phyloP scores from a whole-genome alignment of 169 alveolate genomes.

The Plasmodium ovale region DNA sequence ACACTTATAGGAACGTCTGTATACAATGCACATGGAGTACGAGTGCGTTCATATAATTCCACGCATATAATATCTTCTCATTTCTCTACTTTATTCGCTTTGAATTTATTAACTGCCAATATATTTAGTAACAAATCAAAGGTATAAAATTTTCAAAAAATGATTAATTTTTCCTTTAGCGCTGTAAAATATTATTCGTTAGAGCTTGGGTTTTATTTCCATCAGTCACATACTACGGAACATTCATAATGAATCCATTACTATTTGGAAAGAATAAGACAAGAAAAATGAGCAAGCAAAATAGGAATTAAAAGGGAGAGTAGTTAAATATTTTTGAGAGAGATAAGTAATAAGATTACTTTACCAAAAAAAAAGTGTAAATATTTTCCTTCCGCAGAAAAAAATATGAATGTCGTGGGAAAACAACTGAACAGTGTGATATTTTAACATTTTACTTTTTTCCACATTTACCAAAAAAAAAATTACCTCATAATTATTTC shows the following conservation, averaged over 20 bases:
- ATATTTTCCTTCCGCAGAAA: too few relatives aligned
- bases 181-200: neutral
- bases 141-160: conserved; percentile 5
- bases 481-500: too few relatives aligned
- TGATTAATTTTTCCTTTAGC: conserved; percentile 1
- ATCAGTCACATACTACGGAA: neutral
- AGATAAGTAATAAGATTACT: too few relatives aligned
- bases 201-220: conserved; percentile 10
- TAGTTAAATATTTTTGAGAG: neutral
- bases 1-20: neutral
- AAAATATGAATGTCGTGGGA: too few relatives aligned
- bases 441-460: too few relatives aligned
- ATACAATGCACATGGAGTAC: neutral
- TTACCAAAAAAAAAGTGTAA: too few relatives aligned
- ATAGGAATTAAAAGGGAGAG: neutral
- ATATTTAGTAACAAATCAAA: too few relatives aligned
- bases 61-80: too few relatives aligned
- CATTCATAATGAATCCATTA: neutral
- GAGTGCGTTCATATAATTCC: too few relatives aligned
- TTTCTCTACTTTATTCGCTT: too few relatives aligned
- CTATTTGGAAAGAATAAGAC: neutral
- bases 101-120: too few relatives aligned
- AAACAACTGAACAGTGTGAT: too few relatives aligned
- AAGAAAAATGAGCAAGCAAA: neutral
- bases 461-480: neutral